A percentile compares a stretch with the other conserved stretches of the same genome.
Evolutionary conservation across 164 flowering plant genomes (phyloP).

Genomic region (Santalum album): DNA sequence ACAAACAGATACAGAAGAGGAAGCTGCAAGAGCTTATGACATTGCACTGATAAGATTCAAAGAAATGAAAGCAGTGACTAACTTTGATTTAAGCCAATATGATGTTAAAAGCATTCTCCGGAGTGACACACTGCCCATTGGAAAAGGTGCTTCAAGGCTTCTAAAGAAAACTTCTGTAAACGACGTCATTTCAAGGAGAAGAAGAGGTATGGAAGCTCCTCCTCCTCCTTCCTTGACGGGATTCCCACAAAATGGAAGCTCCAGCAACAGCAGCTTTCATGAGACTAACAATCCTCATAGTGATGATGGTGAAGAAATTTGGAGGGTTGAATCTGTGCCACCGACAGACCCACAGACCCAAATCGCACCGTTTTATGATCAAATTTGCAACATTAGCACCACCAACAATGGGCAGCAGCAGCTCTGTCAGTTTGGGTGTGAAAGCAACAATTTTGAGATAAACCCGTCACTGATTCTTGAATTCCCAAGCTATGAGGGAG

Average conservation of each 20-base stretch:
- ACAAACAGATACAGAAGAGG: slow-evolving; percentile 11
- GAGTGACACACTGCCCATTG: slow-evolving; percentile 1
- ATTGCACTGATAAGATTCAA: slow-evolving; percentile 10
- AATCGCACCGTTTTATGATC: no score
- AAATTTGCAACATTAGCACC: no score
- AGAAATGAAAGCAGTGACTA: slow-evolving; percentile 12
- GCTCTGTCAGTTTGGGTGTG: no score
- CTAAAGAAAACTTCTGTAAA: slow-evolving; percentile 2
- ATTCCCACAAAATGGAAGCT: not conserved
- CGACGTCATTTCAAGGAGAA: slow-evolving; percentile 4
- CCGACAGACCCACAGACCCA: no score
- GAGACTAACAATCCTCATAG: no score
- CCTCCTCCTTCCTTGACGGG: not conserved
- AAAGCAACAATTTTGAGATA: no score
- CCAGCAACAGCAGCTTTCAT: not conserved
- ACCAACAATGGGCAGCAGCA: no score
- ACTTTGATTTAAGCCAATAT: slow-evolving; percentile 6
- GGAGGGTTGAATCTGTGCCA: no score
- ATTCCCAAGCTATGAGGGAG: no score
- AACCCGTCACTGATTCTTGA: no score
- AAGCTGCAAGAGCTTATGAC: slow-evolving; percentile 19
- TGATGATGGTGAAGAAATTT: no score
- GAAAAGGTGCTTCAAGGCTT: slow-evolving; percentile 5
- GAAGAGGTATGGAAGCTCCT: not conserved
- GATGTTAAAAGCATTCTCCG: not conserved